Conservation (phyloP, 169 alveolate species). For the Cytauxzoon felis region DNA sequence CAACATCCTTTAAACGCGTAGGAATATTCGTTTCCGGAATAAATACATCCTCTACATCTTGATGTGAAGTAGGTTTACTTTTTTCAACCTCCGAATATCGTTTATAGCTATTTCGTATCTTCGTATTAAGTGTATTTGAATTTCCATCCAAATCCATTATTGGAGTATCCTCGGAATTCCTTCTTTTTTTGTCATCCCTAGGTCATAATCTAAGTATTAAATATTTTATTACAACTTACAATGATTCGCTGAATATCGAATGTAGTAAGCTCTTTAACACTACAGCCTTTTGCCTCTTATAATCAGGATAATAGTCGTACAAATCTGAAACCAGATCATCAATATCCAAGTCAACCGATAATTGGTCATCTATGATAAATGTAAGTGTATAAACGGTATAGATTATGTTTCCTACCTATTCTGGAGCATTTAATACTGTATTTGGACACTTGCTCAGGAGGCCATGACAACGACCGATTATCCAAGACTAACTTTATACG, state of each 20-base stretch:
- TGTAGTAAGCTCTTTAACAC: conserved; percentile 28
- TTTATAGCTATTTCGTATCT: conserved; percentile 11
- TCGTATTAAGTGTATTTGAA: conserved; percentile 1
- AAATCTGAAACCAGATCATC: conserved; percentile 20
- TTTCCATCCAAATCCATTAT: conserved; percentile 15
- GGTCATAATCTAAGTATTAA: neutral
- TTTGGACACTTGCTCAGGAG: conserved; percentile 40
- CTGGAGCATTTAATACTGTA: conserved; percentile 32
- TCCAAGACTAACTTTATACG: conserved; percentile 31
- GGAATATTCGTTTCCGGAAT: conserved; percentile 38
- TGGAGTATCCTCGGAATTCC: neutral
- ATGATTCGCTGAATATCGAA: conserved; percentile 6
- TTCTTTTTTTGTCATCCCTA: conserved; percentile 1
- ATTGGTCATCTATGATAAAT: conserved; percentile 4
- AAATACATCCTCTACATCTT: conserved; percentile 10
- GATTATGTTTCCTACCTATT: conserved; percentile 11
- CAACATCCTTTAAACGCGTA: conserved; percentile 45
- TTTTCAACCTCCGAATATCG: neutral
- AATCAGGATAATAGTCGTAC: conserved; percentile 43
- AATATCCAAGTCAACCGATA: neutral
- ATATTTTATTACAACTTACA: neutral
- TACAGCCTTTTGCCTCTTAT: conserved; percentile 47
- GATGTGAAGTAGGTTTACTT: neutral
- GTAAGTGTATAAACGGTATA: too few relatives aligned
- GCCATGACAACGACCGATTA: conserved; percentile 45